A percentile compares a stretch with the other conserved stretches of the same genome.
Evolutionary conservation across 2,329 filamentous ascomycete genomes (phyloP).

Genomic region (Fusarium newnesense): DNA sequence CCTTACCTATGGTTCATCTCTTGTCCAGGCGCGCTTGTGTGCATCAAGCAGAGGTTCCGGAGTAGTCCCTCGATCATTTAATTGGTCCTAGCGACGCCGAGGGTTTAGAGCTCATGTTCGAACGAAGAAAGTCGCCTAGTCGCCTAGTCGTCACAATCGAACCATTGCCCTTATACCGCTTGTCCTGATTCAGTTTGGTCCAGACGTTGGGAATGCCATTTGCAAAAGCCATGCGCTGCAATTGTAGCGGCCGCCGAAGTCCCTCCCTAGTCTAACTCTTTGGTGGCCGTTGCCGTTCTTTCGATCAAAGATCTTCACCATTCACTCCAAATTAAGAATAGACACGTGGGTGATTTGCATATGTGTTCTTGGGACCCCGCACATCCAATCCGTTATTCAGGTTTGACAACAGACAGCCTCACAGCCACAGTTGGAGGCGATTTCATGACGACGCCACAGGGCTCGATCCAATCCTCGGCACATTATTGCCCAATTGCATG

Average conservation of each 20-base stretch:
- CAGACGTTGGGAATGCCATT: conserved; percentile 34
- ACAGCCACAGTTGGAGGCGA: conserved; percentile 36
- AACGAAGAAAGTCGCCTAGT: conserved; percentile 14
- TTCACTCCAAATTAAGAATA: conserved; percentile 26
- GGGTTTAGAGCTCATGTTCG: conserved; percentile 11
- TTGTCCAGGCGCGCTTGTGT: neutral
- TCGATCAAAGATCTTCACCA: conserved; percentile 32
- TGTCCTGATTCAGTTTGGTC: conserved; percentile 37
- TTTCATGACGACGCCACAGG: conserved; percentile 25
- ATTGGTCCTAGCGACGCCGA: conserved; percentile 16
- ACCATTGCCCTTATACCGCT: conserved; percentile 36
- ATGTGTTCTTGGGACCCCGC: conserved; percentile 16
- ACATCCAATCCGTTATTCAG: neutral
- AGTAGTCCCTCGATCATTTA: conserved; percentile 14
- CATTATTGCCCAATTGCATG: conserved; percentile 1
- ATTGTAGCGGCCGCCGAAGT: conserved; percentile 35
- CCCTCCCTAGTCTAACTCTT: conserved; percentile 16
- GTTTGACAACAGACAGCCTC: conserved; percentile 3
- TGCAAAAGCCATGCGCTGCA: conserved; percentile 32
- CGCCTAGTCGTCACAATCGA: conserved; percentile 39
- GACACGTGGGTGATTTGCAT: conserved; percentile 35
- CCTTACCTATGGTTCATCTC: neutral
- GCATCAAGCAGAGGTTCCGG: conserved; percentile 4
- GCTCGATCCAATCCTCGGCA: conserved; percentile 13
- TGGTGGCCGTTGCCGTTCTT: conserved; percentile 18